Conservation (phyloP, 192 early-diverging fungal genomes). For the Paraglomus brasilianum region DNA sequence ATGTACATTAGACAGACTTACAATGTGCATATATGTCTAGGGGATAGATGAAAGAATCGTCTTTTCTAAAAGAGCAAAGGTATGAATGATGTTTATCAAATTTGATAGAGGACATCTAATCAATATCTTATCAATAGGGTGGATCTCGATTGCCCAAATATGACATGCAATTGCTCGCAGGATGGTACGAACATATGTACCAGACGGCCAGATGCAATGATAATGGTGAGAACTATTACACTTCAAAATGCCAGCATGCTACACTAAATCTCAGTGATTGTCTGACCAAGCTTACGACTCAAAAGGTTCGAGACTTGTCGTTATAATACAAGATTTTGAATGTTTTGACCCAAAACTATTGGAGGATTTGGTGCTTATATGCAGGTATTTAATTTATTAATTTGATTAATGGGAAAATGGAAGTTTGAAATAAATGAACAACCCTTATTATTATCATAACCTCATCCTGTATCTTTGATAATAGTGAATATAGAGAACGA, state of each 20-base stretch:
- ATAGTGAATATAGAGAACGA: constrained; percentile 63
- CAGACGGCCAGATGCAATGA: background rate
- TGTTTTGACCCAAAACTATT: constrained; percentile 70
- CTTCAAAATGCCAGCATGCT: background rate
- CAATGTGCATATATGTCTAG: too few species aligned
- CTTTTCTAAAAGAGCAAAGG: background rate
- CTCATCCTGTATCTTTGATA: constrained; percentile 17
- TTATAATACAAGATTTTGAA: constrained; percentile 88
- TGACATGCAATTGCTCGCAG: constrained; percentile 65
- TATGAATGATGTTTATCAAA: background rate
- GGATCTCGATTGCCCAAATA: constrained; percentile 47
- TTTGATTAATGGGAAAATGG: background rate
- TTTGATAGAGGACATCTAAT: background rate
- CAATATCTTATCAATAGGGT: constrained; percentile 12
- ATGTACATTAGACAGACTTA: too few species aligned
- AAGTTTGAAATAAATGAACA: background rate
- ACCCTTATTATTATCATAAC: constrained; percentile 28
- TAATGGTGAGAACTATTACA: background rate
- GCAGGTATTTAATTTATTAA: constrained; percentile 43
- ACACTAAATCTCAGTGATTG: background rate
- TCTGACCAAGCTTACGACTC: too few species aligned
- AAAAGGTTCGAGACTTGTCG: constrained; percentile 51
- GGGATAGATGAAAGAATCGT: background rate
- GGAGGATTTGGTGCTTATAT: constrained; percentile 72
- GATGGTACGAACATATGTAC: constrained; percentile 60